These are phyloP conservation scores for Trichocladium uniseriatum DNA, from an alignment of 495 filamentous ascomycete genomes.

Conservation along the genomic window DNA sequence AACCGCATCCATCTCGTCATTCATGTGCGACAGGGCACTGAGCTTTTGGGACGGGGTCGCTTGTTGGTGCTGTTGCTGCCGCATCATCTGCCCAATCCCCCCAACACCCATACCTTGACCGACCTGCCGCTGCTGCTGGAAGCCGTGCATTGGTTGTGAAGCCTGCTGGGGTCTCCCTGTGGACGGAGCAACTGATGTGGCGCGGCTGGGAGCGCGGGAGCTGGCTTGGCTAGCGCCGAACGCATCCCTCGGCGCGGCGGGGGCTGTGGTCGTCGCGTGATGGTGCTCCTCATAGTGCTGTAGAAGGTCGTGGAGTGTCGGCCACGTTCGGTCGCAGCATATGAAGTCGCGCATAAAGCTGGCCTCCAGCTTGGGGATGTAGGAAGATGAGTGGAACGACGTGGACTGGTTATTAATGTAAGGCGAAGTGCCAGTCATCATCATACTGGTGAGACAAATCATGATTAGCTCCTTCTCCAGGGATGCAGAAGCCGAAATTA, in stretches of 20 bases:
- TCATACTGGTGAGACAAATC: slow-evolving; percentile 52
- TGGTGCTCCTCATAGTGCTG: slow-evolving; percentile 96
- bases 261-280: slow-evolving; percentile 37
- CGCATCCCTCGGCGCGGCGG: slow-evolving; percentile 20
- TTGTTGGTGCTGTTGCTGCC: slow-evolving; percentile 33
- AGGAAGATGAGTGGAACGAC: slow-evolving; percentile 94
- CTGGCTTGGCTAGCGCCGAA: slow-evolving; percentile 18
- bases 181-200: slow-evolving; percentile 19
- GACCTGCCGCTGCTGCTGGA: slow-evolving; percentile 29
- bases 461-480: slow-evolving; percentile 23
- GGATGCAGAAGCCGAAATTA: slow-evolving; percentile 2
- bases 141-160: slow-evolving; percentile 28
- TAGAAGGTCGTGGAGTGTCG: slow-evolving; percentile 85
- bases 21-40: slow-evolving; percentile 31
- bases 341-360: slow-evolving; percentile 94
- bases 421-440: slow-evolving; percentile 93
- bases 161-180: slow-evolving; percentile 15
- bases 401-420: slow-evolving; percentile 77
- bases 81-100: slow-evolving; percentile 40
- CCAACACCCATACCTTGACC: slow-evolving; percentile 28
- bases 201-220: slow-evolving; percentile 18
- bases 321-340: slow-evolving; percentile 80
- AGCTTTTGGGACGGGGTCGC: slow-evolving; percentile 21
- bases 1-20: slow-evolving; percentile 73
- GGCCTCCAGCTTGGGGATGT: slow-evolving; percentile 93